Evolutionary conservation across 2,329 filamentous ascomycete species (phyloP), one percentile per base, ranked within the genome.

Genomic region (Monosporascus sp.): DNA sequence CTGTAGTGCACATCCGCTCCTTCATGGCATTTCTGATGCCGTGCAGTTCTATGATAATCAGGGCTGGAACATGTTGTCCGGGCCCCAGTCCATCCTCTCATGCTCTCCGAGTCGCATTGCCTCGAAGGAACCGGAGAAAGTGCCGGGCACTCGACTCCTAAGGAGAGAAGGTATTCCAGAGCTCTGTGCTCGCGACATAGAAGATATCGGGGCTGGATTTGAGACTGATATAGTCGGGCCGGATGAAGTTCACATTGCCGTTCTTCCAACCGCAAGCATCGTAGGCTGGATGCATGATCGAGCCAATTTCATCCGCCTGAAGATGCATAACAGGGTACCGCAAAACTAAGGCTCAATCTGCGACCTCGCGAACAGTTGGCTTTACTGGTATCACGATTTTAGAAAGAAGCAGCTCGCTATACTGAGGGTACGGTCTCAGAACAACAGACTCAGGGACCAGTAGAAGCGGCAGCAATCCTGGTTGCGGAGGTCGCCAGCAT

Each of bases 251-350:
- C 55, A 55, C 20, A 25, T 51, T n/a, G 55, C 56, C 3, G 50
- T 60, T 4, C 49, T 61, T 9, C 61, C 61, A 3, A 61, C 57
- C 3, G 18, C 52, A 3, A 37, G 58, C 15, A 25, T 61, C 14
- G 47, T 58, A 47, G 48, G 45, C 27, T 63, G 55, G 54, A 48
- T 55, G 18, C 60, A 61, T 31, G 24, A 37, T 1, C 52, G 55
- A 18, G 53, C 50, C 31, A 49, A 51, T 25, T 63, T 59, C 47
- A 55, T 53, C 37, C 47, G 51, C 39, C 37, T 37, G 14, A 55
- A 53, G 37, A 7, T 52, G 0, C 11, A 24, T 24, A 24, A 24
- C 22, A 24, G 22, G 22, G 5, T 24, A 24, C 22, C 22, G 22
- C 22, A 24, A 24, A 24, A 24, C 22, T 4, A 24, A 24, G 22